Base-by-base conservation (phyloP, 345 rosid species). In the Lepidium sativum region DNA sequence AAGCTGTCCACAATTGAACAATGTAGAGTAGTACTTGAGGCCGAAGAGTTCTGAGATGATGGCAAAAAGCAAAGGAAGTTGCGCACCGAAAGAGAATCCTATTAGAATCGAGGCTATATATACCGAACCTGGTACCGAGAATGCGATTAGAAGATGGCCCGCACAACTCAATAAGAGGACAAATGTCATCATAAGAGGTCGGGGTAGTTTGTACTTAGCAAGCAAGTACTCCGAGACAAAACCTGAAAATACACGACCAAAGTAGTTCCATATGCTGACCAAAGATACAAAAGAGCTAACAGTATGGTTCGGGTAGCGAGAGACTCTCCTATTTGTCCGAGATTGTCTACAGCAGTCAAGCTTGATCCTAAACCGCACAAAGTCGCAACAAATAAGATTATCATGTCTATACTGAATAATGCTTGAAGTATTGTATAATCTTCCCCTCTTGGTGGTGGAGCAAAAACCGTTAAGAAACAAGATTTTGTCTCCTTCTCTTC, bases 371-470 rank as follows among this genome's bases (percentile, higher is more conserved):
- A 76, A 17, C 94, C 96, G 49, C 88, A 87, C 0, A 86, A 74
- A 14, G 96, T 86, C 0, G 96, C 87, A 0, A 79, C 34, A 50
- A 86, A 88, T 12, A 88, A 43, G 23, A 78, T 77, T 17, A 82
- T 48, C 96, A 88, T 91, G 75, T 91, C 98, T 0, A 75, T 27
- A 79, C 96, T 91, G 0, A 81, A 49, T 40, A 91, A 76, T 25
- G 96, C 96, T 72, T 91, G 98, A 17, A 91, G 60, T 48, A 88
- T 88, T 9, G 89, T 91, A 88, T 88, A 91, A 75, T 91, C 94
- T 54, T 88, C 94, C 8, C 98, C 98, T 75, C 96, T 81, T 6
- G 79, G 55, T 0, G 96, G 98, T 21, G 78, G 84, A 27, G 77
- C 60, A 60, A 65, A 83, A 23, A 83, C 75, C 38, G 78, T 74